These are phyloP conservation scores for Madurella mycetomatis DNA, from an alignment of 2,329 filamentous ascomycete species.

Conservation along the genomic window DNA sequence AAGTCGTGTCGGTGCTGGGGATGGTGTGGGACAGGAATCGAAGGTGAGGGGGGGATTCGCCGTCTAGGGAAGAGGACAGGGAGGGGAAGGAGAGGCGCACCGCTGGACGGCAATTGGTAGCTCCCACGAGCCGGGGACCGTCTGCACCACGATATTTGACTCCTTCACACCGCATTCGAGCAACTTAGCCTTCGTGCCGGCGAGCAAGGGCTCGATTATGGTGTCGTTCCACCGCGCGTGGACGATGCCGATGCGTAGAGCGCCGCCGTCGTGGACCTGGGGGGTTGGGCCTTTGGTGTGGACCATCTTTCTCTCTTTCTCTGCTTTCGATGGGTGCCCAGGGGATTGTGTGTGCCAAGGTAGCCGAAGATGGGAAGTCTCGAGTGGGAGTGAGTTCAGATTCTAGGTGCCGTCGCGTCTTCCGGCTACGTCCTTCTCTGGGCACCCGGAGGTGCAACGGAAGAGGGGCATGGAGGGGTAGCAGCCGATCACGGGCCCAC, in stretches of 20 bases:
- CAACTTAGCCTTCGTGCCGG: slow-evolving; percentile 74
- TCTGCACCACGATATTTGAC: slow-evolving; percentile 83
- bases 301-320: slow-evolving; percentile 29
- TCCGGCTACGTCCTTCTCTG: no score
- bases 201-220: slow-evolving; percentile 81
- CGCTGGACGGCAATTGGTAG: slow-evolving; percentile 85
- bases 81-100: slow-evolving; percentile 42
- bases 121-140: slow-evolving; percentile 92
- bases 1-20: neutral
- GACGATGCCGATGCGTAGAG: slow-evolving; percentile 86
- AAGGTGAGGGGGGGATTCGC: slow-evolving; percentile 1
- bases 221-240: slow-evolving; percentile 92
- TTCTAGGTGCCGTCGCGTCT: no score
- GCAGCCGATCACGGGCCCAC: no score
- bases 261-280: slow-evolving; percentile 61
- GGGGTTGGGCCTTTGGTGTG: slow-evolving; percentile 54
- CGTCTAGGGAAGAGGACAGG: neutral
- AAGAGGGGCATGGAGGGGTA: neutral
- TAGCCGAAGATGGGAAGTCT: neutral
- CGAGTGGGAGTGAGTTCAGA: neutral
- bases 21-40: neutral
- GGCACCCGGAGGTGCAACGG: neutral
- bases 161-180: slow-evolving; percentile 74
- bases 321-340: slow-evolving; percentile 29
- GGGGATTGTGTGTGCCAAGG: neutral